These are phyloP conservation scores for Vitis riparia DNA, from an alignment of 164 flowering plant species.

Conservation along the genomic window DNA sequence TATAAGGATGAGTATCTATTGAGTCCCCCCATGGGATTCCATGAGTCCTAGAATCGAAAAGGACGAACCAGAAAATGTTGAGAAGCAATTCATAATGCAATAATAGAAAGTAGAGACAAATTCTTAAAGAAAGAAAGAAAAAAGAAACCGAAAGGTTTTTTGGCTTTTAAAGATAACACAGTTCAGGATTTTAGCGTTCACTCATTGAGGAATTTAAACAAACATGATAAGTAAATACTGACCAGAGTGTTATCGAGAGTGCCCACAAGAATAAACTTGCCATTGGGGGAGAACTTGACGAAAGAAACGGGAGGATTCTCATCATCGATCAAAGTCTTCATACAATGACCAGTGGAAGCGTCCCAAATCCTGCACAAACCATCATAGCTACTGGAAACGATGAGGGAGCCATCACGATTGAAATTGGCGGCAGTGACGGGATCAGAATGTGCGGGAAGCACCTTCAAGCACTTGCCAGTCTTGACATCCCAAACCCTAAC, in stretches of 20 bases:
- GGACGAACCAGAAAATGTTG: too few relatives aligned
- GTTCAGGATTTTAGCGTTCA: too few relatives aligned
- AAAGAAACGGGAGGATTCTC: conserved; percentile 94
- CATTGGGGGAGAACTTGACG: conserved; percentile 90
- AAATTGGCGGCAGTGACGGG: conserved; percentile 88
- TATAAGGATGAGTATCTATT: too few relatives aligned
- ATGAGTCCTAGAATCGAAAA: too few relatives aligned
- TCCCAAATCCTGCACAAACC: conserved; percentile 98
- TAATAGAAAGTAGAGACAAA: neutral
- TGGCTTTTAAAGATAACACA: too few relatives aligned
- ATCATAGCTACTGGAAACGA: conserved; percentile 90
- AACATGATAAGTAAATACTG: conserved; percentile 16
- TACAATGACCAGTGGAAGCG: conserved; percentile 88
- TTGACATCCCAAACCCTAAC: conserved; percentile 96
- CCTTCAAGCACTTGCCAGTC: conserved; percentile 86
- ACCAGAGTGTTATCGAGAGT: conserved; percentile 91
- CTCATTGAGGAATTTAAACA: neutral
- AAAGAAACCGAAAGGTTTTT: too few relatives aligned
- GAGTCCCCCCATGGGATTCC: too few relatives aligned
- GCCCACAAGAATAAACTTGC: conserved; percentile 90
- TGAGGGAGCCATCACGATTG: conserved; percentile 68
- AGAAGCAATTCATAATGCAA: neutral
- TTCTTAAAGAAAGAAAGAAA: neutral
- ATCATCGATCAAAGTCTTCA: conserved; percentile 94
- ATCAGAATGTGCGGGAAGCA: conserved; percentile 92